Base-by-base conservation (phyloP, 495 filamentous ascomycete genomes). In the Penicillium cinerascens region DNA sequence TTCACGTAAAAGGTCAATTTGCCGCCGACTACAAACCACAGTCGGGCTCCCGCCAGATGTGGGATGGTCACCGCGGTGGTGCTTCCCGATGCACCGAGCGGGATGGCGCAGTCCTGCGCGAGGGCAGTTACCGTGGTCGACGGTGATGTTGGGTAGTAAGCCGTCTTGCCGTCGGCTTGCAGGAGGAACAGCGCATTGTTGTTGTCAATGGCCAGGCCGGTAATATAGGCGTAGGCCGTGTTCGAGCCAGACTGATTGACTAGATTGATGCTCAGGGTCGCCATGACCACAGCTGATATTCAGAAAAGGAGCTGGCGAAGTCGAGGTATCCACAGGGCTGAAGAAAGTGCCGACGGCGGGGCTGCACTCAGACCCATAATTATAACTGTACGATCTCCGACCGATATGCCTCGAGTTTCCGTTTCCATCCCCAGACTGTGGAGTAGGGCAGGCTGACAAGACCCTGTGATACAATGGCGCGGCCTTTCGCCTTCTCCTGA, bases 1-100 rank as follows among this genome's bases (percentile, higher is more conserved):
- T 91, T 91, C 27, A 90, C 58, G 4, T 82, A 74, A 68, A 91
- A 91, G 1, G 78, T 83, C 20, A 91, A 74, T 38, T 76, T 75
- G n/a, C 55, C 63, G 51, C 79, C 83, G 21, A 76, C 64, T 11
- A 78, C 81, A 67, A 87, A 87, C 82, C 85, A 90, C 68, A 89
- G 76, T 33, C 86, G 73, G 2, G 78, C 85, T n/a, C 86, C 85
- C 7, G 79, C 82, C 1, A 87, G 66, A 43, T 82, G 85, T 3
- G 87, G 87, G 49, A 90, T 82, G 1, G 78, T 86, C 26, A 86
- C 72, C 1, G 74, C 77, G 6, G 71, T 79, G 2, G 80, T 82
- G 42, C 71, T 73, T 4, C 87, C 87, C 4, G 79, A 72, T 10
- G 68, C 67, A 8, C 85, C 85, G 4, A 91, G 73, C 0, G 72